A percentile compares a stretch with the other conserved stretches of the same genome.
These are phyloP conservation scores for Sonneratia alba DNA, from an alignment of 345 rosid species.

Conservation along the genomic window DNA sequence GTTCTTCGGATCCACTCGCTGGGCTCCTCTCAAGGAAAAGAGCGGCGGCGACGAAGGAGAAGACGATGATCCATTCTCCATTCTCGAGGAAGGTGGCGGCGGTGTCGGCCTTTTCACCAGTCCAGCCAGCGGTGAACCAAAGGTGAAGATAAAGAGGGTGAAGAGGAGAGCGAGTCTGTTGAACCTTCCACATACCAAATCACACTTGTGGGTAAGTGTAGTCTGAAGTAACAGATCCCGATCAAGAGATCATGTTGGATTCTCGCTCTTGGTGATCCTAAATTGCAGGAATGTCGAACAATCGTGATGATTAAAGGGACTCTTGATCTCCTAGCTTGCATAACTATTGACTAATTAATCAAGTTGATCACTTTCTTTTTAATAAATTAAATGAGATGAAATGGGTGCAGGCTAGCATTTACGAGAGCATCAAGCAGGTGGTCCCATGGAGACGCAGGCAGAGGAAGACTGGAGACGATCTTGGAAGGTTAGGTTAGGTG, in stretches of 20 bases:
- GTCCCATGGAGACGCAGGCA: conserved; percentile 6
- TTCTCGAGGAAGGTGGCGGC: not conserved
- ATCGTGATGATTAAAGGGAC: not conserved
- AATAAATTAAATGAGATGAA: not conserved
- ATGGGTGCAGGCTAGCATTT: conserved; percentile 12
- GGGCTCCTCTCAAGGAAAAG: conserved; percentile 35
- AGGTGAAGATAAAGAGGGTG: conserved; percentile 1
- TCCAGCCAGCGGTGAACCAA: not conserved
- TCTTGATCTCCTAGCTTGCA: not conserved
- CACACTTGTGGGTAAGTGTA: conserved; percentile 10
- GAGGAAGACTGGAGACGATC: not conserved
- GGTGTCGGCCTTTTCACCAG: conserved; percentile 11
- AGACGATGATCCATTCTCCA: conserved; percentile 4
- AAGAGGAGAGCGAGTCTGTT: conserved; percentile 10
- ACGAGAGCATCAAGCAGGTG: conserved; percentile 12
- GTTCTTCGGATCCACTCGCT: conserved; percentile 39
- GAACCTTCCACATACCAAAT: conserved; percentile 2
- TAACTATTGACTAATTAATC: not conserved
- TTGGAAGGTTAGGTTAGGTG: not conserved
- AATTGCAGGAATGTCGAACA: not conserved
- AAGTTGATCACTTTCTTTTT: not conserved
- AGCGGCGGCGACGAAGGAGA: conserved; percentile 5
- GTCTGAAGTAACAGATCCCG: no score
- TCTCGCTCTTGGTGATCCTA: no score
- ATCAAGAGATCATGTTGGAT: no score